Percentiles rank a stretch among this genome's conserved stretches.
These are phyloP conservation scores for Venturia carpophila DNA, from an alignment of 2,329 filamentous ascomycete species.

Conservation along the genomic window DNA sequence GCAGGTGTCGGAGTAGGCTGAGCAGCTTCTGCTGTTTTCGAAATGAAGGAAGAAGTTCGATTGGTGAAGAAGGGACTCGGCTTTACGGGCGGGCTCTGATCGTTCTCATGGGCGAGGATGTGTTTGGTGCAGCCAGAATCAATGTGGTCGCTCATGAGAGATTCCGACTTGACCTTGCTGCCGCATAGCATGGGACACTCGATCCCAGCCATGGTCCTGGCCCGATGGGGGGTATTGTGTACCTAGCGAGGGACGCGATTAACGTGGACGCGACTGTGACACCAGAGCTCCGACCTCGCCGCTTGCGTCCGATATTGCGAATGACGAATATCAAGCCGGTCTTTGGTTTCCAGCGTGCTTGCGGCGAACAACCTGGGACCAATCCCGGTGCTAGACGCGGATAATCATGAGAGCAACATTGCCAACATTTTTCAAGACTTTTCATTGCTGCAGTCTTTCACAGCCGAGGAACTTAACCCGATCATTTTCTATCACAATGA, in stretches of 20 bases:
- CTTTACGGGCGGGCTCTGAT: neutral
- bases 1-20: neutral
- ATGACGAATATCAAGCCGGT: neutral
- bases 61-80: constrained; percentile 44
- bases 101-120: constrained; percentile 9
- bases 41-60: constrained; percentile 30
- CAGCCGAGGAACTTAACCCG: neutral
- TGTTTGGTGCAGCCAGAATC: constrained; percentile 66
- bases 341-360: neutral
- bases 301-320: neutral
- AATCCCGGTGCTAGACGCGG: neutral
- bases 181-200: constrained; percentile 8
- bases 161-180: constrained; percentile 35
- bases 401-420: neutral
- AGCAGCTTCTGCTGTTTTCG: neutral
- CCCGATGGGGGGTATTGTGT: neutral
- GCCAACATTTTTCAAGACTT: neutral
- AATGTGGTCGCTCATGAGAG: constrained; percentile 81
- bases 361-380: neutral
- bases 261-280: constrained; percentile 1
- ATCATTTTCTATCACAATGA: constrained; percentile 16
- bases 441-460: neutral
- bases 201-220: constrained; percentile 2
- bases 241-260: neutral
- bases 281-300: constrained; percentile 2